phyloP scores from a whole-genome alignment of 2,329 filamentous ascomycete species.

The Didymella lethalis region DNA sequence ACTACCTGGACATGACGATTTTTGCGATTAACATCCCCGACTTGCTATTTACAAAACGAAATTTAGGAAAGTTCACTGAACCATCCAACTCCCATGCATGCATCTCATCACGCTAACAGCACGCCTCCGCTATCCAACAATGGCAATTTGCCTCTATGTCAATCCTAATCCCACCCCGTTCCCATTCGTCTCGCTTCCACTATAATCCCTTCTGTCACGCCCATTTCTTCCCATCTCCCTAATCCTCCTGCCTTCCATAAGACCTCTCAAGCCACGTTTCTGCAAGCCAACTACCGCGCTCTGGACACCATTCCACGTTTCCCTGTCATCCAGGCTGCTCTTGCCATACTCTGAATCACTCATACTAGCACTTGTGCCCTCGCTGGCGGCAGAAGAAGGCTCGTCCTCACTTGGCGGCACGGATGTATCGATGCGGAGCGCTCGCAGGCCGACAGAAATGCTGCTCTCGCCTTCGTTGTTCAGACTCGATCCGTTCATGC shows the following conservation, averaged over 20 bases:
- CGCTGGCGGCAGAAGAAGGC: slow-evolving; percentile 44
- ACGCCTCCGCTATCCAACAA: not conserved
- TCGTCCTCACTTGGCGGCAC: slow-evolving; percentile 50
- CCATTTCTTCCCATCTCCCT: slow-evolving; percentile 69
- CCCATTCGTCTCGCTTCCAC: slow-evolving; percentile 15
- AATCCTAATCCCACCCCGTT: slow-evolving; percentile 17
- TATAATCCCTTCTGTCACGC: slow-evolving; percentile 15
- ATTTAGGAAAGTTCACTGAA: slow-evolving; percentile 4
- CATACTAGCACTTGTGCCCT: slow-evolving; percentile 42
- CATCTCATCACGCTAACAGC: not conserved
- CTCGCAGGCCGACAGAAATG: slow-evolving; percentile 46
- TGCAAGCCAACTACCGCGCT: slow-evolving; percentile 94
- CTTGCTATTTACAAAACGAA: slow-evolving; percentile 19
- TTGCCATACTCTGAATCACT: slow-evolving; percentile 46
- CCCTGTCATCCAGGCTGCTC: slow-evolving; percentile 56
- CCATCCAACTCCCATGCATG: slow-evolving; percentile 10
- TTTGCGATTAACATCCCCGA: not conserved
- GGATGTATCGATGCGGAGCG: slow-evolving; percentile 61
- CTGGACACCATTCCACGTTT: slow-evolving; percentile 81
- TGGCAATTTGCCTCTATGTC: slow-evolving; percentile 2
- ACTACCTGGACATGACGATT: not conserved
- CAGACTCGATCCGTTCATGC: slow-evolving; percentile 35
- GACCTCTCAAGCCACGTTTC: slow-evolving; percentile 86
- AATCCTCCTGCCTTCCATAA: slow-evolving; percentile 94
- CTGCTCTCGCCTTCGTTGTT: slow-evolving; percentile 36